Evolutionary conservation across 1,284 basidiomycete species (phyloP), one percentile per base, ranked within the genome.

Genomic region (Xanthoconium separans): DNA sequence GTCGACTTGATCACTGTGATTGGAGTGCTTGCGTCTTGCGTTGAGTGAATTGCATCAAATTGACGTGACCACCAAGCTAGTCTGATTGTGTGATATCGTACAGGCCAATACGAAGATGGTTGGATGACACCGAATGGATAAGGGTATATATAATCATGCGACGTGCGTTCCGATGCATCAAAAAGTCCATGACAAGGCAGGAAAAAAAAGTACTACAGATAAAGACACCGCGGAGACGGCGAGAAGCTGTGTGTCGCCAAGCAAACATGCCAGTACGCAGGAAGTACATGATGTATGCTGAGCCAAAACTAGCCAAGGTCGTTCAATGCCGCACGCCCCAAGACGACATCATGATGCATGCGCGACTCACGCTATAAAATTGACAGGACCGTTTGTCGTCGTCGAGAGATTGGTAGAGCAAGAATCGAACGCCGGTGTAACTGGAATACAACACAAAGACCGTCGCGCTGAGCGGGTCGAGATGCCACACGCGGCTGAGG

Each of bases 381-480:
- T 60, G 58, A 44, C 68, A 70, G 7, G 69, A 68, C 11, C 48
- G 53, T 34, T 58, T 65, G 44, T 69, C 62, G 7, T 52, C 64
- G 2, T 56, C 58, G 13, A 63, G 40, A 0, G 59, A 58, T 8
- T 40, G 56, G 27, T 54, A 57, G 46, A 58, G 44, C 44, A 61
- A 40, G 52, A 68, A 70, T 6, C 60, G 60, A 16, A 41, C 15
- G 6, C 67, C 66, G 1, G 59, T 59, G 10, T 65, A 54, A 13
- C 30, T 9, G 16, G 56, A 64, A 44, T 61, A 64, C 6, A 33
- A 44, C 4, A 62, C 42, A 29, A 68, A 67, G 6, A 37, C 55
- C 16, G 40, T 22, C 2, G 53, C 47, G 11, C 45, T 53, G 39
- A 58, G 41, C 13, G 7, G 45, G 34, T 63, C 54, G 12, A 68